Percentiles rank a stretch among this genome's conserved stretches.
Evolutionary conservation across 306 rosid genomes (phyloP).

Genomic region (Prunus campanulata): DNA sequence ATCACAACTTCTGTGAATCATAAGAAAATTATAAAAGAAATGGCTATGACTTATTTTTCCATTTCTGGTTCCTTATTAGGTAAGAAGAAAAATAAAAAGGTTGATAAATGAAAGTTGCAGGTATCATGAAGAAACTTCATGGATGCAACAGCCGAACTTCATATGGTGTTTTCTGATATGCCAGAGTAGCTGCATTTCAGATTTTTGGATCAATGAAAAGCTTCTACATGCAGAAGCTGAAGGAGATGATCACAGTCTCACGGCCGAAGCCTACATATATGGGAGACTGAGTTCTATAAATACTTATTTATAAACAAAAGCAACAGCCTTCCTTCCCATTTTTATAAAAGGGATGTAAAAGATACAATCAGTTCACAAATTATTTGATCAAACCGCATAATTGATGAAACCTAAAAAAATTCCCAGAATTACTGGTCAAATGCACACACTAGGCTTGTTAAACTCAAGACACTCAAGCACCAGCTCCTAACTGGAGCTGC

Average conservation of each 20-base stretch:
- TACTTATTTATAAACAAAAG: slow-evolving; percentile 35
- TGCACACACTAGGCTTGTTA: slow-evolving; percentile 26
- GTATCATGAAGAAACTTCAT: no score
- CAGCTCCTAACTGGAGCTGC: slow-evolving; percentile 44
- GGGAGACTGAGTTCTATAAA: slow-evolving; percentile 1
- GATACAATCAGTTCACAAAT: slow-evolving; percentile 30
- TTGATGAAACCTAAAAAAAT: slow-evolving; percentile 25
- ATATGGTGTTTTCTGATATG: background rate
- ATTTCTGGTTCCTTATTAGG: no score
- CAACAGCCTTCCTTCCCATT: slow-evolving; percentile 27
- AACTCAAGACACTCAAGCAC: slow-evolving; percentile 11
- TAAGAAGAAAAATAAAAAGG: background rate
- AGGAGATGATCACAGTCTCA: background rate
- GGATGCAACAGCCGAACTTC: background rate
- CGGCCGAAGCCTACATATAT: background rate
- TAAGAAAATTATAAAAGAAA: background rate
- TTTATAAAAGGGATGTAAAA: slow-evolving; percentile 32
- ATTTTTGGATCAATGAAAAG: background rate
- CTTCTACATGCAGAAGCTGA: background rate
- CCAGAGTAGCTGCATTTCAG: background rate
- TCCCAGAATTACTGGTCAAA: slow-evolving; percentile 29
- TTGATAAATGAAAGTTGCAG: no score
- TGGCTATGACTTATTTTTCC: no score
- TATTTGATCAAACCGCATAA: slow-evolving; percentile 37
- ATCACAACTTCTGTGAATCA: background rate